Base-by-base conservation (phyloP, 1,284 basidiomycete species). In the Peniophora sp. region DNA sequence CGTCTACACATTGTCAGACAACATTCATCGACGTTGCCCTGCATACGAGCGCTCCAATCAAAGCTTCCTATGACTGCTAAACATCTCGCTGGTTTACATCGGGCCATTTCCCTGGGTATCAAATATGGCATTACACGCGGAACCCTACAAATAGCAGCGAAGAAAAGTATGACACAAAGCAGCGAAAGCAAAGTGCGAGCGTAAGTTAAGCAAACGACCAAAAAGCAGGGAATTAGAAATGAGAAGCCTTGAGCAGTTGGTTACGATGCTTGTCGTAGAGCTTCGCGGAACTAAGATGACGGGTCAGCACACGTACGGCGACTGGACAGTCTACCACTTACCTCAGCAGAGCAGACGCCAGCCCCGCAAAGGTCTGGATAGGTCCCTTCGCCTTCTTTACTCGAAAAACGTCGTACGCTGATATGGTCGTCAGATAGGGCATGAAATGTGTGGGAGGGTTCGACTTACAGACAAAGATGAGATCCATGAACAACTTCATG, bases 401-500 rank as follows among this genome's bases (percentile, higher is more conserved):
- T 49, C 68, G 65, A 66, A 81, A 79, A 5, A 81, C 66, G 47
- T 81, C 75, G 56, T 75, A 81, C 3, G 77, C 79, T 81, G 55
- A 32, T 51, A 32, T 32, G n/a, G n/a, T n/a, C n/a, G 27, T 32
- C 27, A 12, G 12, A 6, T 34, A 52, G 14, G 45, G 32, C 38
- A 23, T 46, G 38, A 5, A 20, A 5, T 5, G 16, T 20, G 38
- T 16, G 5, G n/a, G 38, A 6, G 38, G 38, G 8, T 8, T 20
- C n/a, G 38, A 79, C 88, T 70, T 62, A 91, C 88, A 89, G 63
- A 89, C 88, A 65, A 90, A 91, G 56, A 89, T 76, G 53, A 91
- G 68, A 65, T 91, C 88, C 84, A 90, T 88, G 27, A 78, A 58
- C 53, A 91, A 69, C 69, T 91, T 91, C 50, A 73, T 68, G 50